Evolutionary conservation across 306 rosid genomes (phyloP), one percentile per base, ranked within the genome.

Genomic region (Trifolium pratense): DNA sequence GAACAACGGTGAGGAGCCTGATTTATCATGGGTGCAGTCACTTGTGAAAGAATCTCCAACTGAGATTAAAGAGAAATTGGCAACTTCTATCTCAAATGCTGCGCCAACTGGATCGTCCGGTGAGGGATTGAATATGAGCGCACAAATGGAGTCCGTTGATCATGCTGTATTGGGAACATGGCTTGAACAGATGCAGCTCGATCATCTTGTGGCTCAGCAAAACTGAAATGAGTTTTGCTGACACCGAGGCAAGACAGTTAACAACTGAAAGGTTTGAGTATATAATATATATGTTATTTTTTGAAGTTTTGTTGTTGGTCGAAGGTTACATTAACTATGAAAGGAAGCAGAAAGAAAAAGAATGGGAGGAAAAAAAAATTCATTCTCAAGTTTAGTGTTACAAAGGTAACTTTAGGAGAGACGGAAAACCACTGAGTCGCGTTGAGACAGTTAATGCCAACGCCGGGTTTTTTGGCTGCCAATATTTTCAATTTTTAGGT

Each of bases 21-120:
- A 93, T 83, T 79, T 93, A 20, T 93, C 98, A 7, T 93, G 98
- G 98, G 97, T 93, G 79, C 98, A 93, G 62, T 93, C 97, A 21
- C 98, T 93, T 16, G 98, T 93, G 59, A 90, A 89, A 76, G 97
- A 93, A 79, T 87, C 97, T 82, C 96, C 97, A 36, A 87, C 88
- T 7, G 98, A 93, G 51, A 71, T 81, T 46, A 93, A 87, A 79
- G 98, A 87, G 51, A 89, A 79, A 77, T 70, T 80, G 63, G 73
- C 81, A 59, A 73, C 79, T 15, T 62, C 80, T 4, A 76, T 62
- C 53, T 63, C 92, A 4, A 73, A 74, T 73, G 86, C 31, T 64
- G 63, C 77, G 18, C 87, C 83, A 5, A 74, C 75, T 58, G 84
- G 62, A 13, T 66, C 88, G 34, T 52, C 90, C 21, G 25, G 65